Conservation (phyloP, 129 eudicot species). For the Escallonia herrerae region DNA sequence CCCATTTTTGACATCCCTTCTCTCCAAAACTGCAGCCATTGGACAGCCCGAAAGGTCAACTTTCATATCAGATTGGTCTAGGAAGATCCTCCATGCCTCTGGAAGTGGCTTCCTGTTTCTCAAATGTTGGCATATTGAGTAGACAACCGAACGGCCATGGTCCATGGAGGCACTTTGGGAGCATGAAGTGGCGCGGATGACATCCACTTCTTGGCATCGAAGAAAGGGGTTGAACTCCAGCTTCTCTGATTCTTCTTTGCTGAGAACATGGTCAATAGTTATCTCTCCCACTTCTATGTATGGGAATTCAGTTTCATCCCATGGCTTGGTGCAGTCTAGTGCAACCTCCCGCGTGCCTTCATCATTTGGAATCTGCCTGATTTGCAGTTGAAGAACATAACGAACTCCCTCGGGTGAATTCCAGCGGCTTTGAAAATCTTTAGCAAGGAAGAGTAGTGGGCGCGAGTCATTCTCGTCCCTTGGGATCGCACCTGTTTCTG, state of each 20-base stretch:
- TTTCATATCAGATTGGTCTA: slow-evolving; percentile 44
- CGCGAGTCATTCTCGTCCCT: slow-evolving; percentile 35
- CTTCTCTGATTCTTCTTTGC: slow-evolving; percentile 18
- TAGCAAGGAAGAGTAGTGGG: slow-evolving; percentile 29
- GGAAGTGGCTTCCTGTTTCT: slow-evolving; percentile 42
- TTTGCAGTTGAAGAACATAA: slow-evolving; percentile 32
- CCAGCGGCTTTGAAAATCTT: slow-evolving; percentile 28
- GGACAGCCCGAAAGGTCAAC: slow-evolving; percentile 48
- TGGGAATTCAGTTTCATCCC: slow-evolving; percentile 38
- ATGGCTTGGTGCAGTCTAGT: slow-evolving; percentile 44
- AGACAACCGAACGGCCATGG: slow-evolving; percentile 42
- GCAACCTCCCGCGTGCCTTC: slow-evolving; percentile 24
- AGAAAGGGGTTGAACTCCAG: slow-evolving; percentile 46
- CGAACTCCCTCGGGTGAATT: slow-evolving; percentile 22
- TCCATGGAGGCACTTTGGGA: slow-evolving; percentile 50
- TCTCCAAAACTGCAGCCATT: slow-evolving; percentile 21
- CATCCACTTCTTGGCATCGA: slow-evolving; percentile 32
- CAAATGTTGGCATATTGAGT: slow-evolving; percentile 43
- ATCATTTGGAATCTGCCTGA: slow-evolving; percentile 24
- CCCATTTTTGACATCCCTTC: slow-evolving; percentile 17
- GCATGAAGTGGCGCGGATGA: slow-evolving; percentile 40
- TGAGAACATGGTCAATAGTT: slow-evolving; percentile 20
- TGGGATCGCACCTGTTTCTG: slow-evolving; percentile 51
- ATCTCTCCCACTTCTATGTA: slow-evolving; percentile 34
- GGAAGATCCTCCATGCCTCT: slow-evolving; percentile 33